Conservation (phyloP, 805 yeast species). For the Candida arabinofermentans region DNA sequence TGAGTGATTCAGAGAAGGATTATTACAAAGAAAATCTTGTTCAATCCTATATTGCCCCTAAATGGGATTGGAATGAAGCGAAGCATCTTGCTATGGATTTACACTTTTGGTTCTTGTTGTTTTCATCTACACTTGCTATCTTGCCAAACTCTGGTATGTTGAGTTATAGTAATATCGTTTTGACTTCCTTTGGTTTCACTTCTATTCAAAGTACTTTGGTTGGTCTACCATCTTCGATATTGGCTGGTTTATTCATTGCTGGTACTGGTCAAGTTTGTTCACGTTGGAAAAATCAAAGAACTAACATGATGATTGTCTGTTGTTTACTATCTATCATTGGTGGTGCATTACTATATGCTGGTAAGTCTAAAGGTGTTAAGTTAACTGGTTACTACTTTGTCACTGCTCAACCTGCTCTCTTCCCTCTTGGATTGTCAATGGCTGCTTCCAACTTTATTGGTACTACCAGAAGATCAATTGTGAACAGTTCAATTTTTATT, state of each 20-base stretch:
- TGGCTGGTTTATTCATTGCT: constrained; percentile 29
- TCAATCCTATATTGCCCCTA: constrained; percentile 51
- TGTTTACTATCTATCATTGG: constrained; percentile 24
- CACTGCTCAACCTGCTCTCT: constrained; percentile 25
- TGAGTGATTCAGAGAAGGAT: constrained; percentile 37
- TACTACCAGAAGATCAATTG: constrained; percentile 56
- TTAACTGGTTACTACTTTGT: constrained; percentile 30
- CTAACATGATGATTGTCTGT: constrained; percentile 26
- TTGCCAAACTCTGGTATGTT: constrained; percentile 44
- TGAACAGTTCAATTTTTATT: constrained; percentile 51
- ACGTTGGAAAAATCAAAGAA: constrained; percentile 30
- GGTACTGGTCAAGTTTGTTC: constrained; percentile 24
- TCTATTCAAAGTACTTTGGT: constrained; percentile 31
- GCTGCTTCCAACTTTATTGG: constrained; percentile 50
- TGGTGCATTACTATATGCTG: constrained; percentile 29
- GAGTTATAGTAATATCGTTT: constrained; percentile 41
- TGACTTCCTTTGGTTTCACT: constrained; percentile 32
- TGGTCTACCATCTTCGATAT: constrained; percentile 37
- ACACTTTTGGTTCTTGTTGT: constrained; percentile 45
- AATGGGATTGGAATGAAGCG: constrained; percentile 52
- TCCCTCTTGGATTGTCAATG: constrained; percentile 23
- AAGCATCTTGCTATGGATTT: constrained; percentile 46
- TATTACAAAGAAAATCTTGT: constrained; percentile 50
- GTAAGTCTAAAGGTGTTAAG: constrained; percentile 20
- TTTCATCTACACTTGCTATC: constrained; percentile 39